Evolutionary conservation across 2,329 filamentous ascomycete genomes (phyloP), one percentile per base, ranked within the genome.

Genomic region (Phoma sp.): DNA sequence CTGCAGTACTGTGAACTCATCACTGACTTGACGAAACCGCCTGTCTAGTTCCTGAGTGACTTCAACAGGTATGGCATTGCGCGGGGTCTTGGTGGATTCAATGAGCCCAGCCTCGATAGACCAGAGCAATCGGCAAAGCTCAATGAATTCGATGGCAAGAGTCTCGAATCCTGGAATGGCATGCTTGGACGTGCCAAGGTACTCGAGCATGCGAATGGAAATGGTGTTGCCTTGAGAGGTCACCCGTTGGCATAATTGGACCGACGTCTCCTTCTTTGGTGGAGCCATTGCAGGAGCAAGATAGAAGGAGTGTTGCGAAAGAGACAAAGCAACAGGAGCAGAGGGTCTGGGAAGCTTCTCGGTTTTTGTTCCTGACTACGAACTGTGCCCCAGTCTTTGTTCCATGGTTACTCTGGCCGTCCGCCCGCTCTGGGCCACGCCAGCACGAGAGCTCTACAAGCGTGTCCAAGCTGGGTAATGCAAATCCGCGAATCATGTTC

Each of bases 71-170:
- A 89, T 80, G 15, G 79, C 76, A 60, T 84, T 82, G 15, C 77
- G 75, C 53, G 61, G 54, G 19, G 78, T 80, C 36, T 80, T 78
- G 27, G 78, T 73, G 39, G 79, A 81, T 48, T 73, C 71, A 29
- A 43, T 64, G 25, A 90, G 79, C 5, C 88, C 88, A 21, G 85
- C 82, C 72, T 89, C 86, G 58, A 90, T 86, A n/a, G 85, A 83
- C 79, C 86, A 88, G 37, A 90, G 78, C 37, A 86, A 83, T 49
- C 86, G 82, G 69, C 84, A 88, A 5, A 85, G 84, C 51, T 89
- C 86, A 54, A 91, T 81, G 66, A 90, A 89, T 60, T 88, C 85
- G 58, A 83, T 81, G 9, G 87, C 86, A 19, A 90, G 79, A 24
- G 80, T 76, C 55, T 84, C 81, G 70, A 78, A 57, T 68, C 78